These are phyloP conservation scores for Taphrina pruni DNA, from an alignment of 1,139 yeast species.

Conservation along the genomic window DNA sequence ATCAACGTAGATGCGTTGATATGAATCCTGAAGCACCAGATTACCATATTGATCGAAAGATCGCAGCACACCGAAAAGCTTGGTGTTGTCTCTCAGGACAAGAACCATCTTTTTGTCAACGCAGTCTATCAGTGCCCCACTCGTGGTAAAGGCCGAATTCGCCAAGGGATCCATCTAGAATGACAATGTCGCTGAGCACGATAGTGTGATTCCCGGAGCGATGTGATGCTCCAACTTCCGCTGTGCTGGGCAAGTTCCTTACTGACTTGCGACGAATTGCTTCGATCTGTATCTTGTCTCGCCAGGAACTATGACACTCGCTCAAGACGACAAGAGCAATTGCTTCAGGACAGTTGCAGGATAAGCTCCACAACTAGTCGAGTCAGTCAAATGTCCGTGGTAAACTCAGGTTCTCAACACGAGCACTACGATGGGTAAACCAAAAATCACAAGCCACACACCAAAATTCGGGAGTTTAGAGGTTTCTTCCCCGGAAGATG, in stretches of 20 bases:
- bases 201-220: too few species aligned
- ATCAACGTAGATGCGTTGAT: constrained; percentile 78
- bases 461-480: neutral
- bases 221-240: too few species aligned
- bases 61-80: constrained; percentile 85
- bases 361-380: too few species aligned
- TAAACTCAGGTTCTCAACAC: neutral
- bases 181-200: neutral
- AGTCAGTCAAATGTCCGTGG: too few species aligned
- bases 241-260: too few species aligned
- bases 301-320: too few species aligned
- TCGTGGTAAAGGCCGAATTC: constrained; percentile 74
- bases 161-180: constrained; percentile 36
- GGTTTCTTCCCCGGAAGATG: constrained; percentile 6
- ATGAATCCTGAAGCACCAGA: constrained; percentile 86
- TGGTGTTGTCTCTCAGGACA: constrained; percentile 86
- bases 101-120: constrained; percentile 86
- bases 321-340: too few species aligned
- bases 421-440: neutral
- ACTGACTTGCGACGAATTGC: too few species aligned
- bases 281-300: too few species aligned
- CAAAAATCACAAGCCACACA: neutral
- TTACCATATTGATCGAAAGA: constrained; percentile 91
- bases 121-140: constrained; percentile 93
- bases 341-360: too few species aligned